phyloP scores from a whole-genome alignment of 2,329 filamentous ascomycete genomes.

The Aspergillus bombycis region DNA sequence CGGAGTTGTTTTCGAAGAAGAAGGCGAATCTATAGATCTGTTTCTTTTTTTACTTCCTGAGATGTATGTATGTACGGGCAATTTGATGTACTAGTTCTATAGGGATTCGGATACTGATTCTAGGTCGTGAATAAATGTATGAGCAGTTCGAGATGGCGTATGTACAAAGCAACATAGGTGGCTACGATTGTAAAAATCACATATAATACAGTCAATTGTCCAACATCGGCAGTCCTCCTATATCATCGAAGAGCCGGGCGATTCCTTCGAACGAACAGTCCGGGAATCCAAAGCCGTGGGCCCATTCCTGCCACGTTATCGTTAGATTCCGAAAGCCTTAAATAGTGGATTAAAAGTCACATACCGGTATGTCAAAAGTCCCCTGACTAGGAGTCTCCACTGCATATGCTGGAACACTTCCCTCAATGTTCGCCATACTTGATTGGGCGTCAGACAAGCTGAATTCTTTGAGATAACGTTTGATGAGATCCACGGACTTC shows the following conservation, averaged over 20 bases:
- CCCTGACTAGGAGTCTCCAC: constrained; percentile 15
- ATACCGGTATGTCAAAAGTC: constrained; percentile 34
- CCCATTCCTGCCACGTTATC: constrained; percentile 29
- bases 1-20: constrained; percentile 22
- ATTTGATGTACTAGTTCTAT: not conserved
- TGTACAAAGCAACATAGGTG: not conserved
- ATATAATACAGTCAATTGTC: constrained; percentile 24
- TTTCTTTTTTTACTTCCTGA: not conserved
- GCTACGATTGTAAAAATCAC: not conserved
- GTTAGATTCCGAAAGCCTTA: not conserved
- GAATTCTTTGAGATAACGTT: constrained; percentile 37
- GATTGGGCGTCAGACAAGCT: constrained; percentile 20
- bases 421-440: constrained; percentile 6
- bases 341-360: constrained; percentile 3
- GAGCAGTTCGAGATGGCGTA: not conserved
- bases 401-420: constrained; percentile 8
- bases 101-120: not conserved
- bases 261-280: constrained; percentile 43
- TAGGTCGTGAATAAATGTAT: not conserved
- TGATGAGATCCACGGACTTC: constrained; percentile 43
- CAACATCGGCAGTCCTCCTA: constrained; percentile 34
- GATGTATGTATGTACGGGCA: not conserved
- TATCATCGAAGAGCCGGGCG: constrained; percentile 38
- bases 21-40: constrained; percentile 10
- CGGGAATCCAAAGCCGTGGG: constrained; percentile 40